These are phyloP conservation scores for Teunomyces barrocoloradensis DNA, from an alignment of 805 yeast genomes.

Conservation along the genomic window DNA sequence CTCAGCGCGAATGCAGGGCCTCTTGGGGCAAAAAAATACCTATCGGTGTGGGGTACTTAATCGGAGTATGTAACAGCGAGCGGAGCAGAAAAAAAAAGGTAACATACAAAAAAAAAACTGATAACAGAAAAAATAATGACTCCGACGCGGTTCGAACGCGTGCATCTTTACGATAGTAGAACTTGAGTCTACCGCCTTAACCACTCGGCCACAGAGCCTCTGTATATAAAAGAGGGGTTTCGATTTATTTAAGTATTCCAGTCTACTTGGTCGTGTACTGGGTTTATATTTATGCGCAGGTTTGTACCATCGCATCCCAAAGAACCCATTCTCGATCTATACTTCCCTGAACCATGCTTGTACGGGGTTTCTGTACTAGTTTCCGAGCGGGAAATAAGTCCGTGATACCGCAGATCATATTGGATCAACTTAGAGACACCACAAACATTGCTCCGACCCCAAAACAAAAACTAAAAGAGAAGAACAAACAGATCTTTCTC, in stretches of 20 bases:
- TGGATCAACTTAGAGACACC: conserved; percentile 12
- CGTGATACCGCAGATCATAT: conserved; percentile 15
- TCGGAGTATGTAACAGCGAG: not conserved
- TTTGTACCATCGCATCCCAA: not conserved
- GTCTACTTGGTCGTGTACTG: not conserved
- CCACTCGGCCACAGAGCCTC: conserved; percentile 5
- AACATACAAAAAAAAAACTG: not conserved
- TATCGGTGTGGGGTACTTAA: not conserved
- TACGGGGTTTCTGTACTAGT: conserved; percentile 4
- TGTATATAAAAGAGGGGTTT: not conserved
- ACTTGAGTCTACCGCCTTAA: conserved; percentile 4
- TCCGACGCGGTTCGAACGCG: conserved; percentile 5
- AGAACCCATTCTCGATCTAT: not conserved
- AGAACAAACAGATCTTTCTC: conserved; percentile 13
- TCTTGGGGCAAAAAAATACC: not conserved
- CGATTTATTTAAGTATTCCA: too few relatives aligned
- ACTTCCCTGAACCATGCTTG: not conserved
- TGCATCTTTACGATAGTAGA: conserved; percentile 4
- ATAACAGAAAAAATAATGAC: conserved; percentile 1
- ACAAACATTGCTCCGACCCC: conserved; percentile 8
- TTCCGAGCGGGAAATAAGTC: conserved; percentile 7
- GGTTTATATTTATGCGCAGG: not conserved
- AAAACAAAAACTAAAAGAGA: not conserved
- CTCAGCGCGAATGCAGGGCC: not conserved
- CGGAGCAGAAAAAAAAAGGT: not conserved